phyloP scores from a whole-genome alignment of 176 grass and related monocot genomes.

The Bonia amplexicaulis region DNA sequence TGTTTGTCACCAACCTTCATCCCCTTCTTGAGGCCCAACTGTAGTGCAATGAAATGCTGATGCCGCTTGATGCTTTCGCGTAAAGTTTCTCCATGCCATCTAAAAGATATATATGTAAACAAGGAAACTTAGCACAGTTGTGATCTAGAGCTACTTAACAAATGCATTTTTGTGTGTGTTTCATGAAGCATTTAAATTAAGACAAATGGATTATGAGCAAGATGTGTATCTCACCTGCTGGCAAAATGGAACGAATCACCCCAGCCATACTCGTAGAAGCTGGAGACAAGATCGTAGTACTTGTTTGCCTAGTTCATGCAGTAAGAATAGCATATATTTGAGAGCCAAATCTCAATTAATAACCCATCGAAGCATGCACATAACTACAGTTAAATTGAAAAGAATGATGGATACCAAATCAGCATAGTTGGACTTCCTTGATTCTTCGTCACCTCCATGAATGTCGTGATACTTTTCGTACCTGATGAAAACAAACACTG shows the following conservation, averaged over 20 bases:
- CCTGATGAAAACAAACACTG: conserved; percentile 8
- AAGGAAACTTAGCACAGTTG: too few species aligned
- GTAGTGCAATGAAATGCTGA: too few species aligned
- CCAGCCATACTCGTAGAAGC: conserved; percentile 82
- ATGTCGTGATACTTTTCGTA: conserved; percentile 69
- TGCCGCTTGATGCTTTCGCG: too few species aligned
- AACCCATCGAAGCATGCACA: too few species aligned
- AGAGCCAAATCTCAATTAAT: not conserved
- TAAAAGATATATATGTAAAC: too few species aligned
- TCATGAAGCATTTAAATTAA: not conserved
- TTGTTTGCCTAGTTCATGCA: conserved; percentile 54
- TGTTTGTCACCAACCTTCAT: too few species aligned
- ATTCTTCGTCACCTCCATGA: conserved; percentile 63
- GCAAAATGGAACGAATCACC: conserved; percentile 86
- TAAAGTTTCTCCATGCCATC: too few species aligned
- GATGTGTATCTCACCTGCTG: conserved; percentile 29
- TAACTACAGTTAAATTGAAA: not conserved
- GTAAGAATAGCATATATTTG: not conserved
- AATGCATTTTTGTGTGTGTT: too few species aligned
- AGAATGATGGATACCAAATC: conserved; percentile 47
- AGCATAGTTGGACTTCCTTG: conserved; percentile 65
- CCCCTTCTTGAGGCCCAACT: too few species aligned
- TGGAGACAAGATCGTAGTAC: conserved; percentile 78
- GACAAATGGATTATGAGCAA: not conserved
- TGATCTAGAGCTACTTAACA: not conserved